A percentile compares a stretch with the other conserved stretches of the same genome.
These are phyloP conservation scores for Orobanche coerulescens DNA, from an alignment of 257 asterid genomes.

Conservation along the genomic window DNA sequence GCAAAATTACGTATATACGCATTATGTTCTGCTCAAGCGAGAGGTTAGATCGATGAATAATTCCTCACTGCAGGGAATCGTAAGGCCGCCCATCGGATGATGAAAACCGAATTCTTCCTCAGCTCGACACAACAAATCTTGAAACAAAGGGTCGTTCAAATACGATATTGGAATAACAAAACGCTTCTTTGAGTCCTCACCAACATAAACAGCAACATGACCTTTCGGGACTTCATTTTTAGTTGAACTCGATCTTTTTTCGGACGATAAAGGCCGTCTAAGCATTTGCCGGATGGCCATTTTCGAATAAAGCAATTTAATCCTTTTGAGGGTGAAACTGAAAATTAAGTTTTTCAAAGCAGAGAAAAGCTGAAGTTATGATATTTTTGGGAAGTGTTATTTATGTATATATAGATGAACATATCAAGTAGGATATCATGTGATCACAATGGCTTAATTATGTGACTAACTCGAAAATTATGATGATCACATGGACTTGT, in stretches of 20 bases:
- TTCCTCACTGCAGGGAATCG: constrained; percentile 29
- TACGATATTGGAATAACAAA: constrained; percentile 32
- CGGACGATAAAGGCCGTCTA: constrained; percentile 23
- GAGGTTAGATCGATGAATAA: constrained; percentile 13
- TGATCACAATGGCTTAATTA: too few relatives aligned
- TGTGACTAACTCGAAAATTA: neutral
- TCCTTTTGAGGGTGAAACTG: neutral
- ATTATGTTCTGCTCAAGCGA: neutral
- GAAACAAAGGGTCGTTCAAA: constrained; percentile 31
- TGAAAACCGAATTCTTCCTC: constrained; percentile 31
- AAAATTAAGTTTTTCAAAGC: neutral
- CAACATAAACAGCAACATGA: constrained; percentile 34
- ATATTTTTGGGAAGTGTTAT: neutral
- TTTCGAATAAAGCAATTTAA: neutral
- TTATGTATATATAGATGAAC: neutral
- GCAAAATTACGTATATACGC: too few relatives aligned
- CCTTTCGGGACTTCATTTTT: constrained; percentile 34
- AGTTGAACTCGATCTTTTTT: constrained; percentile 18
- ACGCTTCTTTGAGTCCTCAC: constrained; percentile 23
- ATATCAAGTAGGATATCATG: neutral
- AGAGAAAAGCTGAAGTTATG: neutral
- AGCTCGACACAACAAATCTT: constrained; percentile 25
- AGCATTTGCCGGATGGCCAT: constrained; percentile 28
- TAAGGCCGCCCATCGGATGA: constrained; percentile 36
- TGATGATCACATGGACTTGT: neutral